Conservation (phyloP, 257 asterid genomes). For the Solanum pinnatisectum region DNA sequence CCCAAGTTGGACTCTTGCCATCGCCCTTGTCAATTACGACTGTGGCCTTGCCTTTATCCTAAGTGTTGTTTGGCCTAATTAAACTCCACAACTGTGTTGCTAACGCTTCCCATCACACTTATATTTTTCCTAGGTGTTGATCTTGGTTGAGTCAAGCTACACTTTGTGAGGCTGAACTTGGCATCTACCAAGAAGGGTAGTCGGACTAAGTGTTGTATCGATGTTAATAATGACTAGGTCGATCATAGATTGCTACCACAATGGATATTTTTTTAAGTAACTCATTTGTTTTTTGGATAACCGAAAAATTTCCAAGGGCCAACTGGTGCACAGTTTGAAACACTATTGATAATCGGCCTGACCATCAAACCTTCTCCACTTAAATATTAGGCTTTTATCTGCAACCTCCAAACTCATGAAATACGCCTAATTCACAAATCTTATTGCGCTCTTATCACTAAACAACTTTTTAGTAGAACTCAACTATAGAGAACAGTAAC, state of each 20-base stretch:
- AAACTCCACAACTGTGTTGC: background rate
- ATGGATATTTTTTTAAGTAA: background rate
- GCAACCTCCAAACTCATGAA: background rate
- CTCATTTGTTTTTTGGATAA: background rate
- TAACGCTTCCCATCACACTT: background rate
- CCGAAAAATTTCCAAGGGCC: background rate
- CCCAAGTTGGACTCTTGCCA: background rate
- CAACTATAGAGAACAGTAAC: background rate
- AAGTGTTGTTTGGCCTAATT: background rate
- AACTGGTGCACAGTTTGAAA: background rate
- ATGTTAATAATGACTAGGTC: background rate
- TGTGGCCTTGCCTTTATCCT: background rate
- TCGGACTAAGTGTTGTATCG: background rate
- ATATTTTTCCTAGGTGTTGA: background rate
- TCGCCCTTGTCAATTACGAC: background rate
- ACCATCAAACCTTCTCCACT: background rate
- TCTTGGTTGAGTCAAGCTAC: background rate
- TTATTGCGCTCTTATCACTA: background rate
- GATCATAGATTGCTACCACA: background rate
- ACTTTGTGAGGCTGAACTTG: background rate
- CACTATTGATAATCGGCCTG: background rate
- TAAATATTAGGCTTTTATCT: background rate
- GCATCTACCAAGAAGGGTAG: background rate
- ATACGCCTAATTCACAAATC: background rate
- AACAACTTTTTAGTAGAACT: background rate